phyloP scores from a whole-genome alignment of 495 filamentous ascomycete species.

The Neurospora cerealis region DNA sequence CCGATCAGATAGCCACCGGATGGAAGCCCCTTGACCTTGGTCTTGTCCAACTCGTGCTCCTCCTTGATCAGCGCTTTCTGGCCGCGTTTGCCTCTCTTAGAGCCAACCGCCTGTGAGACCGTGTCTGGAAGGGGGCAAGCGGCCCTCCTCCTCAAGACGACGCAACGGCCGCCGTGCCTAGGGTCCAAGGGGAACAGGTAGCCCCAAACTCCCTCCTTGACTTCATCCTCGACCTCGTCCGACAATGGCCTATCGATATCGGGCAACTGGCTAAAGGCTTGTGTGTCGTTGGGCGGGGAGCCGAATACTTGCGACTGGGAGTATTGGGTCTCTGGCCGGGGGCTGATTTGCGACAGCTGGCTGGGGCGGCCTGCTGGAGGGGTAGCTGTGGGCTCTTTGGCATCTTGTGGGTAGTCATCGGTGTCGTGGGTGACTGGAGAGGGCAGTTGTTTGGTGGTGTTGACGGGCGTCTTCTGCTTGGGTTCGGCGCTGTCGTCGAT shows the following conservation, averaged over 20 bases:
- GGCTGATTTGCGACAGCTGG: conserved; percentile 38
- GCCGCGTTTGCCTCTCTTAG: conserved; percentile 24
- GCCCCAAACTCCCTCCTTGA: conserved; percentile 89
- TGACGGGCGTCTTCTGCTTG: conserved; percentile 48
- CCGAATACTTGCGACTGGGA: conserved; percentile 40
- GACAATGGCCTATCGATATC: conserved; percentile 56
- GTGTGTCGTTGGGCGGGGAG: conserved; percentile 48
- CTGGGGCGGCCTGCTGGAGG: conserved; percentile 54
- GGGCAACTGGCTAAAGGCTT: conserved; percentile 65
- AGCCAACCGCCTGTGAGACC: conserved; percentile 9
- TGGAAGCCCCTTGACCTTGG: conserved; percentile 45
- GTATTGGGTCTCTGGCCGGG: conserved; percentile 23
- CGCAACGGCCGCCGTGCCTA: conserved; percentile 49
- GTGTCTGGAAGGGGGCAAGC: conserved; percentile 50
- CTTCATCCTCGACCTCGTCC: conserved; percentile 75
- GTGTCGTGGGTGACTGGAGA: conserved; percentile 66
- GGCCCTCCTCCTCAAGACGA: conserved; percentile 62
- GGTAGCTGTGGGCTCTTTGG: conserved; percentile 63
- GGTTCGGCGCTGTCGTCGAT: conserved; percentile 23
- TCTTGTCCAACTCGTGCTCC: conserved; percentile 49
- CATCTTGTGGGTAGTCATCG: conserved; percentile 44
- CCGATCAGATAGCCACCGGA: conserved; percentile 88
- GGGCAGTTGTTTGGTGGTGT: conserved; percentile 60
- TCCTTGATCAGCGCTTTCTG: conserved; percentile 35
- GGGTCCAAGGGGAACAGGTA: conserved; percentile 78